These are phyloP conservation scores for Strigomonas culicis DNA, from an alignment of 208 protist genomes.

Conservation along the genomic window DNA sequence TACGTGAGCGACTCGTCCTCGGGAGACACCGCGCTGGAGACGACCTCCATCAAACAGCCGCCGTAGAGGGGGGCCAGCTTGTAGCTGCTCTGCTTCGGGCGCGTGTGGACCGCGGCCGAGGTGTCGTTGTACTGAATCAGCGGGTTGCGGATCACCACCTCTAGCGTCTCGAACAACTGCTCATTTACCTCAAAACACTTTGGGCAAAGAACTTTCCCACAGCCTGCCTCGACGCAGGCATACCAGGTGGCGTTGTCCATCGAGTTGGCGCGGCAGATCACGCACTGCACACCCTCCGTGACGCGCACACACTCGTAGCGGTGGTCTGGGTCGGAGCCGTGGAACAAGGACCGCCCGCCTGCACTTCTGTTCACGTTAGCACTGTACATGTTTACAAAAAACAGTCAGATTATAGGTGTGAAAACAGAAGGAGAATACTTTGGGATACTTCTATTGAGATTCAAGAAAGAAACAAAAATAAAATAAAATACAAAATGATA, in stretches of 20 bases:
- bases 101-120: slow-evolving; percentile 48
- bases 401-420: slow-evolving; percentile 6
- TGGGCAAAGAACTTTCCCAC: slow-evolving; percentile 52
- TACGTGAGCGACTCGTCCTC: slow-evolving; percentile 44
- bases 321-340: slow-evolving; percentile 73
- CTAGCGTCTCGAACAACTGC: slow-evolving; percentile 37
- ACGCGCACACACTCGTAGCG: slow-evolving; percentile 27
- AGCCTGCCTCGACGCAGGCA: slow-evolving; percentile 36
- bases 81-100: slow-evolving; percentile 49
- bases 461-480: slow-evolving; percentile 11
- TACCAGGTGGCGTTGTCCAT: slow-evolving; percentile 57
- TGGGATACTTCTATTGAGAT: neutral
- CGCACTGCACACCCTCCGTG: slow-evolving; percentile 26
- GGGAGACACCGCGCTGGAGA: slow-evolving; percentile 48
- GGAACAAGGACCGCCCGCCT: slow-evolving; percentile 20
- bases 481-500: slow-evolving; percentile 12
- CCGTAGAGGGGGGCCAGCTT: slow-evolving; percentile 61
- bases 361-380: neutral
- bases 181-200: slow-evolving; percentile 84
- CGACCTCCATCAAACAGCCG: slow-evolving; percentile 55
- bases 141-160: slow-evolving; percentile 75
- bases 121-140: slow-evolving; percentile 39
- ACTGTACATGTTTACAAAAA: slow-evolving; percentile 1
- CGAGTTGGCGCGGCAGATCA: slow-evolving; percentile 52
- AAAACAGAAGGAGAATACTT: neutral